A percentile compares a stretch with the other conserved stretches of the same genome.
phyloP scores from a whole-genome alignment of 306 rosid genomes.

The Vicia villosa region DNA sequence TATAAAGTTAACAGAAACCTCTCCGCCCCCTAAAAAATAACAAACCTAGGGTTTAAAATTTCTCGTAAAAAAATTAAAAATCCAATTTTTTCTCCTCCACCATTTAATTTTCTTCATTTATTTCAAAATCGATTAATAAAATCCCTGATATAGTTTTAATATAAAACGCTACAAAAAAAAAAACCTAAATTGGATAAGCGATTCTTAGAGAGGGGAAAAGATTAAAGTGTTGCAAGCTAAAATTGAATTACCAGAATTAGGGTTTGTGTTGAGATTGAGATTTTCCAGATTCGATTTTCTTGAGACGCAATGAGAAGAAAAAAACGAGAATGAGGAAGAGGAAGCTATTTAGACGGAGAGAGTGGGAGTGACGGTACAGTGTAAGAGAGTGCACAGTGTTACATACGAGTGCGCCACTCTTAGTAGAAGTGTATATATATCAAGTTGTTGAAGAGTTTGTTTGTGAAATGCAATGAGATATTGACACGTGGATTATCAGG shows the following conservation, averaged over 20 bases:
- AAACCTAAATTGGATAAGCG: not conserved
- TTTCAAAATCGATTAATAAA: not conserved
- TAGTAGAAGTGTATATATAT: not conserved
- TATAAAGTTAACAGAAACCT: slow-evolving; percentile 4
- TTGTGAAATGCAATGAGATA: not conserved
- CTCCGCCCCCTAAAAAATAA: not conserved
- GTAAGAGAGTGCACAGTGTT: slow-evolving; percentile 27
- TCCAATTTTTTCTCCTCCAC: not conserved
- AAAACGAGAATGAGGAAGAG: not conserved
- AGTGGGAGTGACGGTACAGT: slow-evolving; percentile 26
- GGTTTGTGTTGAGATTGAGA: not conserved
- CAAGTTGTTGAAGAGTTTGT: not conserved
- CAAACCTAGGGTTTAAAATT: slow-evolving; percentile 35
- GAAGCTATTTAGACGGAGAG: no score
- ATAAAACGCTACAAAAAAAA: not conserved
- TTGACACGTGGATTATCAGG: slow-evolving; percentile 2
- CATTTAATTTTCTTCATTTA: not conserved
- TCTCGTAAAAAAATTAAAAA: not conserved
- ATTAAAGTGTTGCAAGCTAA: slow-evolving; percentile 22
- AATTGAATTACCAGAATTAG: not conserved
- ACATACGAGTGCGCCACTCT: not conserved
- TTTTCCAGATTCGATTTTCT: slow-evolving; percentile 32
- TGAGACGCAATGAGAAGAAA: slow-evolving; percentile 10
- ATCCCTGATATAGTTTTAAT: slow-evolving; percentile 1
- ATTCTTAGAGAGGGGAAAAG: not conserved